These are phyloP conservation scores for Gynandropsis gynandra DNA, from an alignment of 345 rosid genomes.

Conservation along the genomic window DNA sequence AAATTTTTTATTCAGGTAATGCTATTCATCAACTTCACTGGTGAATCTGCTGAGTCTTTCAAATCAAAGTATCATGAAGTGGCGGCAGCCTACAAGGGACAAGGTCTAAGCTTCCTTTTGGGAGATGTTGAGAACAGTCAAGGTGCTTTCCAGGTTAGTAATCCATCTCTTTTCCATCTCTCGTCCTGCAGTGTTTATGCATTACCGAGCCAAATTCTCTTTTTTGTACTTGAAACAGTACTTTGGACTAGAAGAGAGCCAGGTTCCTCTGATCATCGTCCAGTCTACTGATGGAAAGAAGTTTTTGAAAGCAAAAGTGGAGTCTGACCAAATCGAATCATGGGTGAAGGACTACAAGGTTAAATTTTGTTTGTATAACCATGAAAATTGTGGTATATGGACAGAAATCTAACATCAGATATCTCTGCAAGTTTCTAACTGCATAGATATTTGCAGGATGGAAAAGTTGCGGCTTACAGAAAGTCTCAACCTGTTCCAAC, in stretches of 20 bases:
- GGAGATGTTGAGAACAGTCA: conserved; percentile 86
- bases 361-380: not conserved
- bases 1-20: conserved; percentile 52
- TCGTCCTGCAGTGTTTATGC: conserved; percentile 1
- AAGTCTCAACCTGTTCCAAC: conserved; percentile 89
- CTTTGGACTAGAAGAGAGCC: conserved; percentile 87
- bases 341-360: conserved; percentile 90
- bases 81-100: conserved; percentile 64
- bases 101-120: conserved; percentile 65
- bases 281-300: conserved; percentile 73
- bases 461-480: conserved; percentile 49
- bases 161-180: conserved; percentile 8
- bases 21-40: conserved; percentile 68
- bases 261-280: conserved; percentile 74
- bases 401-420: not conserved
- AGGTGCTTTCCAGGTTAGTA: conserved; percentile 89
- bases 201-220: conserved; percentile 4
- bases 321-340: conserved; percentile 58
- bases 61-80: conserved; percentile 61
- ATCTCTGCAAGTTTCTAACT: not conserved
- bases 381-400: not conserved
- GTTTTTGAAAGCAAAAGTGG: conserved; percentile 69
- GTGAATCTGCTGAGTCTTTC: conserved; percentile 51
- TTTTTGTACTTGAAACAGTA: conserved; percentile 42
- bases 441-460: conserved; percentile 47